A percentile compares a stretch with the other conserved stretches of the same genome.
Conservation (phyloP, 148 eudicot species). For the Gaultheria prostrata region DNA sequence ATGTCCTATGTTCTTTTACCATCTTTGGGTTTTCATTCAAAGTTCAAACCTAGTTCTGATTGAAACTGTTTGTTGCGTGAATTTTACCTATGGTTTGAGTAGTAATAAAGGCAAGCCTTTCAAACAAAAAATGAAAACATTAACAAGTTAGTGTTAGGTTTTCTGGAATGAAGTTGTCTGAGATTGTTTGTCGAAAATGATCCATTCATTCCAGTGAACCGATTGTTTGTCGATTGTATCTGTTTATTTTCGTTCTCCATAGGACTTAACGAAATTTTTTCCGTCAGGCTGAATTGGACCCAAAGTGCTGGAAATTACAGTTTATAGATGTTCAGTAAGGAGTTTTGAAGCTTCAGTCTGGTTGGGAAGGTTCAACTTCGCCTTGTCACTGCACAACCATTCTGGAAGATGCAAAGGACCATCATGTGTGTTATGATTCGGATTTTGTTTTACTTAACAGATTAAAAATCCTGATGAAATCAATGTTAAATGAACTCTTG, state of each 20-base stretch:
- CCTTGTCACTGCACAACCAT: background rate
- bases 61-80: background rate
- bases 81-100: background rate
- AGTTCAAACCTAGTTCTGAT: background rate
- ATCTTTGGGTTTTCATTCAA: background rate
- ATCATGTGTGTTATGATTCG: background rate
- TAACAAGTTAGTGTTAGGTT: background rate
- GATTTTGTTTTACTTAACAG: conserved; percentile 1
- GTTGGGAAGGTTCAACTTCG: conserved; percentile 2
- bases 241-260: background rate
- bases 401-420: background rate
- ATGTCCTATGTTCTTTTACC: background rate
- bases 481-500: background rate
- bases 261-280: background rate
- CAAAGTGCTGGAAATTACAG: conserved; percentile 75
- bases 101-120: background rate
- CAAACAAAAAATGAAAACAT: no score
- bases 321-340: conserved; percentile 43
- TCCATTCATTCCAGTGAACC: background rate
- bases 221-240: background rate
- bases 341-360: background rate
- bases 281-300: conserved; percentile 78
- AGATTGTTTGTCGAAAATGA: no score
- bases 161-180: background rate
- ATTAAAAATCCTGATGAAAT: background rate